Conservation (phyloP, 2,329 filamentous ascomycete genomes). For the Rutstroemia sp. region DNA sequence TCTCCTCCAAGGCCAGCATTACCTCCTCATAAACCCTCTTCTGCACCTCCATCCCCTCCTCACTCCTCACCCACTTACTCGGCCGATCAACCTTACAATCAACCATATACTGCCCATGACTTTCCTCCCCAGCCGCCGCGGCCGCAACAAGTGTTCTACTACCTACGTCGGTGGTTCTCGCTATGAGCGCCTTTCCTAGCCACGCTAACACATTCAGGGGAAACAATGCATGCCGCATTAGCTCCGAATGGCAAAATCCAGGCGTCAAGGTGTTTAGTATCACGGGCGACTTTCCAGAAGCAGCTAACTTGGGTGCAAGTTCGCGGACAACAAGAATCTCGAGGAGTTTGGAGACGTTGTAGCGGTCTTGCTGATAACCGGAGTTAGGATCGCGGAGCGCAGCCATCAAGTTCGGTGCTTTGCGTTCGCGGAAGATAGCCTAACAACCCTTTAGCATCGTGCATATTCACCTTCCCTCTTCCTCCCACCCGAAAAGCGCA, state of each 20-base stretch:
- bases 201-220: constrained; percentile 19
- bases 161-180: constrained; percentile 29
- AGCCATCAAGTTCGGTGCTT: constrained; percentile 14
- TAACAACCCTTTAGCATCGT: constrained; percentile 2
- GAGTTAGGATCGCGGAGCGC: constrained; percentile 14
- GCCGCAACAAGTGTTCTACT: constrained; percentile 30
- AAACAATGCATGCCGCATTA: constrained; percentile 26
- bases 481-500: background rate
- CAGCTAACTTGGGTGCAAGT: constrained; percentile 23
- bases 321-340: constrained; percentile 28
- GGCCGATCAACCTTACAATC: constrained; percentile 23
- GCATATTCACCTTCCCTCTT: too few species aligned
- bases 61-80: constrained; percentile 31
- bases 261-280: constrained; percentile 31
- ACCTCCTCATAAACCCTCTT: constrained; percentile 37
- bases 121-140: constrained; percentile 24
- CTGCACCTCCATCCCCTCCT: constrained; percentile 32
- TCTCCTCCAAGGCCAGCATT: constrained; percentile 34
- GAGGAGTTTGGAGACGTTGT: constrained; percentile 32
- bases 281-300: constrained; percentile 22
- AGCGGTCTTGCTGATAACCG: constrained; percentile 24
- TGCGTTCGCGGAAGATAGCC: constrained; percentile 24
- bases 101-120: constrained; percentile 27
- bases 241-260: constrained; percentile 30
- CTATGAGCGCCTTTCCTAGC: constrained; percentile 23